Evolutionary conservation across 2,329 filamentous ascomycete species (phyloP).

Genomic region (Beauveria sp.): DNA sequence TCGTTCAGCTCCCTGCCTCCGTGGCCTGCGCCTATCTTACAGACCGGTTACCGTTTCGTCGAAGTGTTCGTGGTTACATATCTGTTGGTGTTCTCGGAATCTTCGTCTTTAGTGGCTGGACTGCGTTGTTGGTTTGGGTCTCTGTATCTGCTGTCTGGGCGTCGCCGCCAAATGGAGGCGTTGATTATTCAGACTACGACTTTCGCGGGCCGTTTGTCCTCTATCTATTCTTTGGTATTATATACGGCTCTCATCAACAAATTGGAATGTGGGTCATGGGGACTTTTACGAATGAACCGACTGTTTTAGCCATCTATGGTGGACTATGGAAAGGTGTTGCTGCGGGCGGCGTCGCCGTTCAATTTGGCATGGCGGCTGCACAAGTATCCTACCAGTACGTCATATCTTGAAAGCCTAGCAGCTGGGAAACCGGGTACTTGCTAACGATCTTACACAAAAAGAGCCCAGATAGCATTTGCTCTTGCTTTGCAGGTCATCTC

Average conservation of each 20-base stretch:
- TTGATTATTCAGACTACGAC: conserved; percentile 13
- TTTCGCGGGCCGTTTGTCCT: conserved; percentile 13
- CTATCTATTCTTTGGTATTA: conserved; percentile 13
- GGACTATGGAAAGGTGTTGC: conserved; percentile 14
- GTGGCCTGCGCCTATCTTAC: conserved; percentile 11
- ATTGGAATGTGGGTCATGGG: conserved; percentile 14
- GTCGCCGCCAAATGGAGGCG: conserved; percentile 3
- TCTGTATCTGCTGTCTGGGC: conserved; percentile 1
- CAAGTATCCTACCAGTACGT: neutral
- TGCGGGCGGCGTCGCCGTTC: conserved; percentile 5
- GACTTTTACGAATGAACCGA: conserved; percentile 15
- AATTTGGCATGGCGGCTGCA: conserved; percentile 4
- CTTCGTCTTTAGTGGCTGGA: conserved; percentile 8
- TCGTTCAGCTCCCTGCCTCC: conserved; percentile 14
- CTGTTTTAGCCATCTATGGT: conserved; percentile 11
- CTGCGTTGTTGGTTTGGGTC: conserved; percentile 10
- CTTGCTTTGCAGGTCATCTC: neutral
- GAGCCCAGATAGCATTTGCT: neutral
- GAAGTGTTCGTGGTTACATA: conserved; percentile 5
- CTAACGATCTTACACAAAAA: neutral
- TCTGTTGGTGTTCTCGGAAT: conserved; percentile 8
- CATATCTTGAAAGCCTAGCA: no score
- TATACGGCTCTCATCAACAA: conserved; percentile 14
- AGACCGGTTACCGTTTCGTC: conserved; percentile 5
- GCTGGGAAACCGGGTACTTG: neutral